Percentiles rank a stretch among this genome's conserved stretches.
Evolutionary conservation across 176 grass and related monocot genomes (phyloP).

Genomic region (Luzula sylvatica): DNA sequence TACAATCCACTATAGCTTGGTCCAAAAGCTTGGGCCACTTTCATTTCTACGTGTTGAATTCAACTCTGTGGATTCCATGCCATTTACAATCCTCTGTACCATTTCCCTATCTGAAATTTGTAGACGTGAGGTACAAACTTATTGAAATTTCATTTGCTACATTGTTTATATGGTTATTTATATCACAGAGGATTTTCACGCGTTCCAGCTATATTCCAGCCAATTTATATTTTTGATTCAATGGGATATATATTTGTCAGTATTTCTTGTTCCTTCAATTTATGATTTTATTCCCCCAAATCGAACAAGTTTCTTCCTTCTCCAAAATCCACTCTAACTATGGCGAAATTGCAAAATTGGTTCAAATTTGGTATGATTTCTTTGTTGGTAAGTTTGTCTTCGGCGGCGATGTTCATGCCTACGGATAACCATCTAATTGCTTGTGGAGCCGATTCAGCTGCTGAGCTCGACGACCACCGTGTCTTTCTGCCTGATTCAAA

Average conservation of each 20-base stretch:
- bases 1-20: neutral
- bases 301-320: neutral
- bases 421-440: constrained; percentile 73
- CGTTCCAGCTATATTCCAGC: constrained; percentile 23
- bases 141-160: too few species aligned
- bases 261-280: neutral
- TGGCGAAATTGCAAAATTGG: constrained; percentile 35
- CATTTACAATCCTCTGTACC: neutral
- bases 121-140: too few species aligned
- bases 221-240: neutral
- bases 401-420: constrained; percentile 39
- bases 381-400: too few species aligned
- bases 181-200: neutral
- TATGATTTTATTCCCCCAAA: constrained; percentile 12
- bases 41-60: constrained; percentile 20
- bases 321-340: constrained; percentile 18
- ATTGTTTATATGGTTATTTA: too few species aligned
- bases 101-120: too few species aligned
- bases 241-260: neutral
- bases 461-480: constrained; percentile 49
- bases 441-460: constrained; percentile 42
- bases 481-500: constrained; percentile 57
- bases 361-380: constrained; percentile 17
- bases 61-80: neutral
- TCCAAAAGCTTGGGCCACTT: too few species aligned